These are phyloP conservation scores for Fraxinus paxiana DNA, from an alignment of 305 asterid genomes.

Conservation along the genomic window DNA sequence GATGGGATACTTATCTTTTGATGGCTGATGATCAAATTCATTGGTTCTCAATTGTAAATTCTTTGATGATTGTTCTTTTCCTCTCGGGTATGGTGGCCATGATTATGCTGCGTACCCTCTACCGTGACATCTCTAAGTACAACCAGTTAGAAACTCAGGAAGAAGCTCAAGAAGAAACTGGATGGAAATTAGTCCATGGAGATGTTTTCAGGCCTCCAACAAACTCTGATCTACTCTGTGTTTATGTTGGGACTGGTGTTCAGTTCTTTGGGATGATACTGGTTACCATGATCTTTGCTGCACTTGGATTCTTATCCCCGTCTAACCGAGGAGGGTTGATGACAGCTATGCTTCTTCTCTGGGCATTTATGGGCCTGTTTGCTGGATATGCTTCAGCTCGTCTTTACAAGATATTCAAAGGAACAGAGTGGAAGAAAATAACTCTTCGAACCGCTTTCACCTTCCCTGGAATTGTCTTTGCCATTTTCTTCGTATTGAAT, in stretches of 20 bases:
- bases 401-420: slow-evolving; percentile 17
- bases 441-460: slow-evolving; percentile 6
- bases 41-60: slow-evolving; percentile 19
- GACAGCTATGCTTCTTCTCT: slow-evolving; percentile 19
- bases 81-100: slow-evolving; percentile 18
- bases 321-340: slow-evolving; percentile 19
- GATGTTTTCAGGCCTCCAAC: slow-evolving; percentile 18
- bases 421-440: slow-evolving; percentile 18
- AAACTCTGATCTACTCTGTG: slow-evolving; percentile 14
- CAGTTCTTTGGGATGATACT: slow-evolving; percentile 19
- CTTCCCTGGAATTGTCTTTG: slow-evolving; percentile 17
- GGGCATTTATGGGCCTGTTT: slow-evolving; percentile 16
- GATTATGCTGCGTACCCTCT: slow-evolving; percentile 18
- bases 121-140: slow-evolving; percentile 16
- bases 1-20: slow-evolving; percentile 18
- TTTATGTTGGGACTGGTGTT: slow-evolving; percentile 14
- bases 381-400: slow-evolving; percentile 16
- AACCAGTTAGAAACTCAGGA: slow-evolving; percentile 17
- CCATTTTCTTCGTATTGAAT: slow-evolving; percentile 11
- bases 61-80: slow-evolving; percentile 21
- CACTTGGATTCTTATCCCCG: slow-evolving; percentile 13
- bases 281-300: slow-evolving; percentile 13
- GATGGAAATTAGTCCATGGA: slow-evolving; percentile 18
- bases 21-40: slow-evolving; percentile 17
- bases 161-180: slow-evolving; percentile 19